Evolutionary conservation across 768 basidiomycete species (phyloP).

Genomic region (Leucosporidium creatinivorum): DNA sequence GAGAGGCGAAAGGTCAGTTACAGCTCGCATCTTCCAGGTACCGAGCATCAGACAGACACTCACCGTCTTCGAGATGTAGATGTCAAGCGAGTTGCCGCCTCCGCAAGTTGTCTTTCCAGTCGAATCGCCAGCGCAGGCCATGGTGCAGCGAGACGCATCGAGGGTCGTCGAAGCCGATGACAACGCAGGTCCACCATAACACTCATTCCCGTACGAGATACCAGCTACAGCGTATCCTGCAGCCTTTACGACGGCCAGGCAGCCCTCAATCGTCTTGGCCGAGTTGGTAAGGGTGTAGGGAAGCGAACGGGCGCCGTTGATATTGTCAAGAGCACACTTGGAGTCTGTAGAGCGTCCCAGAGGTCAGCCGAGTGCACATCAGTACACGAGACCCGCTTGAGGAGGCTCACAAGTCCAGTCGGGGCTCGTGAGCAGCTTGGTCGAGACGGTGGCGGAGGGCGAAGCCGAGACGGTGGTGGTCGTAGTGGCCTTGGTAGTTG

Average conservation of each 20-base stretch:
- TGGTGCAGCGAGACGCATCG: not conserved
- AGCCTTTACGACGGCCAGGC: not conserved
- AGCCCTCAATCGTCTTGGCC: not conserved
- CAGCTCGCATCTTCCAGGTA: not conserved
- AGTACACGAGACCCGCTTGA: not conserved
- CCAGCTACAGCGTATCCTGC: not conserved
- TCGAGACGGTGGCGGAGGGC: not conserved
- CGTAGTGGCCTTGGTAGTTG: not conserved
- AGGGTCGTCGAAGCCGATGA: not conserved
- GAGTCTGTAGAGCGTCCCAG: not conserved
- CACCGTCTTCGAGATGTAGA: constrained; percentile 13
- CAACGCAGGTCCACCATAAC: not conserved
- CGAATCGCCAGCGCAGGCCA: constrained; percentile 6
- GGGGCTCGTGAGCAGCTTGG: not conserved
- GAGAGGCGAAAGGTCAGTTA: not conserved
- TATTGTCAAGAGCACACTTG: not conserved
- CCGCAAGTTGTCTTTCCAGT: constrained; percentile 14
- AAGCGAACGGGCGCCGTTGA: not conserved
- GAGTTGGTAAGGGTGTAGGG: not conserved
- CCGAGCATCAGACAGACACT: not conserved
- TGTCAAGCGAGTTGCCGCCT: constrained; percentile 10
- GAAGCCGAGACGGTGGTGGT: not conserved
- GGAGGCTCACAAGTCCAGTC: not conserved
- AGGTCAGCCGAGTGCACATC: not conserved
- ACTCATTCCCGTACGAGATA: not conserved